Base-by-base conservation (phyloP, 2,329 filamentous ascomycete species). In the Aureobasidium leucospermi region DNA sequence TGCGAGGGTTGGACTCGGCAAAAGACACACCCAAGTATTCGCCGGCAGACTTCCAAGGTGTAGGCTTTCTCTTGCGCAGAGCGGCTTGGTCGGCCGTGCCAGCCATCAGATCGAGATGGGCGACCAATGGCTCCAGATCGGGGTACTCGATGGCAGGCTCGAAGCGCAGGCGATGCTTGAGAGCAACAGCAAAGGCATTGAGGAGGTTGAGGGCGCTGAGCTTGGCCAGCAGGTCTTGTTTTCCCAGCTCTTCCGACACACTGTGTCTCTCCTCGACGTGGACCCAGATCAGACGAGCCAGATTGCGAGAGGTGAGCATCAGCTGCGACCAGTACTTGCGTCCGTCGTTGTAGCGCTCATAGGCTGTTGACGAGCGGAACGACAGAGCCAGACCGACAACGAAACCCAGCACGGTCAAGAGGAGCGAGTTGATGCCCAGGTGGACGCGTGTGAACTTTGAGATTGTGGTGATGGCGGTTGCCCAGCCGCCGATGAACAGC, bases 81-180 rank as follows among this genome's bases (percentile, higher is more conserved):
- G 73, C 68, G 38, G 74, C 71, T 60, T 77, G 75, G 58, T 81
- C 75, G 6, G 83, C 83, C 3, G 55, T 61, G 23, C 46, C 84
- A 62, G 90, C 88, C 67, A 90, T 90, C 0, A 88, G 92, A 64
- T 89, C 82, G 32, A 95, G 79, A 68, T 91, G 86, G 15, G 81
- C 80, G 32, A 92, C 81, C 13, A 91, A 78, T 19, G 85, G 82
- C 39, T 82, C 75, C 5, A 95, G 78, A 67, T 94, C 90, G 1
- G 86, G 81, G 70, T 94, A 93, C 57, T 86, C 82, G 36, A 86
- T 84, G 66, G 88, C 89, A 1, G 90, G 89, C 70, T 95, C 89
- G 70, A 93, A 93, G 34, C 90, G 88, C 34, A 95, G 81, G 67
- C 85, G 86, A 74, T 94, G 90, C 75, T 93, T 93, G 61, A 95